Evolutionary conservation across 257 asterid genomes (phyloP).

Genomic region (Schizonepeta tenuifolia): DNA sequence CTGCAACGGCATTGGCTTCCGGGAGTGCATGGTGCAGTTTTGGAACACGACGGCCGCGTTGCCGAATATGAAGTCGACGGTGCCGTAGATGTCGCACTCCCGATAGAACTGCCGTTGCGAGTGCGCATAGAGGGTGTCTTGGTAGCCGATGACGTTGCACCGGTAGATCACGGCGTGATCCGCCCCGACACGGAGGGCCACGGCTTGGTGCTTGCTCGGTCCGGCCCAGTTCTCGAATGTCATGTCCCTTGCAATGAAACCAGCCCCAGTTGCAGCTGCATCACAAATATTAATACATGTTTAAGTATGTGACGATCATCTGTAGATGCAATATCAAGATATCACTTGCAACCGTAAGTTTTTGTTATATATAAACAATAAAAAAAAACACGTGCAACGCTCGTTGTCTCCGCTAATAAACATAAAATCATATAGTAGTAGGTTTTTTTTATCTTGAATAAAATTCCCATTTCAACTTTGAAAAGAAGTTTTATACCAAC

Average conservation of each 20-base stretch:
- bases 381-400: too few species aligned
- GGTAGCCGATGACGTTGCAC: slow-evolving; percentile 84
- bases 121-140: slow-evolving; percentile 85
- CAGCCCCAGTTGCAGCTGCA: slow-evolving; percentile 93
- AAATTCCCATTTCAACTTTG: not conserved
- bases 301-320: not conserved
- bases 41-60: slow-evolving; percentile 98
- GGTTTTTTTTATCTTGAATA: not conserved
- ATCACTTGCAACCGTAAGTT: too few species aligned
- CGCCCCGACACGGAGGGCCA: slow-evolving; percentile 90
- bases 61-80: slow-evolving; percentile 92
- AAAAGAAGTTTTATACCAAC: not conserved
- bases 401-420: too few species aligned
- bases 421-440: not conserved
- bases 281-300: not conserved
- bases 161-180: slow-evolving; percentile 88
- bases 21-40: slow-evolving; percentile 67
- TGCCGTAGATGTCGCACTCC: slow-evolving; percentile 90
- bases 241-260: slow-evolving; percentile 88
- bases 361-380: too few species aligned
- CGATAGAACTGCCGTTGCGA: slow-evolving; percentile 89
- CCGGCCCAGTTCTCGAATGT: slow-evolving; percentile 94
- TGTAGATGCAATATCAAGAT: too few species aligned
- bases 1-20: slow-evolving; percentile 71
- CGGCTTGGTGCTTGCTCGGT: slow-evolving; percentile 88